A percentile compares a stretch with the other conserved stretches of the same genome.
These are phyloP conservation scores for Aspergillus steynii DNA, from an alignment of 495 filamentous ascomycete species.

Conservation along the genomic window DNA sequence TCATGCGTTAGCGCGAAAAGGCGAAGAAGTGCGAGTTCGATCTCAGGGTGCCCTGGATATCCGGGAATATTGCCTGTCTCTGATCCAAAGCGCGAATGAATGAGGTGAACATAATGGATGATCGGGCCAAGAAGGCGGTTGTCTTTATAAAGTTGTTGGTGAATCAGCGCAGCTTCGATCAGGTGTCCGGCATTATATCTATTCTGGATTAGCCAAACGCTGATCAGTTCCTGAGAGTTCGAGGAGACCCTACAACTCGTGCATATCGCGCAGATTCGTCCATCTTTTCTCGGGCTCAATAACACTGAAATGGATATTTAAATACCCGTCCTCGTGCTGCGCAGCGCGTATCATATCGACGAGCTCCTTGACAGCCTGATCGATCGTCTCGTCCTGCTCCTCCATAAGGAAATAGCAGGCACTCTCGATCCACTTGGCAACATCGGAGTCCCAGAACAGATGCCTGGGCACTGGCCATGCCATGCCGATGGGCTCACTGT, in stretches of 20 bases:
- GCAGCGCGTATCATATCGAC: conserved; percentile 55
- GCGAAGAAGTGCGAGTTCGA: conserved; percentile 58
- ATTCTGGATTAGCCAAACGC: too few species aligned
- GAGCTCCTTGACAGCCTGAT: conserved; percentile 53
- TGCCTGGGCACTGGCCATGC: too few species aligned
- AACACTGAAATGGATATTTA: conserved; percentile 61
- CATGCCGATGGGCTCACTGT: too few species aligned
- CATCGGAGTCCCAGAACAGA: conserved; percentile 55
- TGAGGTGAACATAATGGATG: conserved; percentile 54
- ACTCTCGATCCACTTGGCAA: conserved; percentile 62
- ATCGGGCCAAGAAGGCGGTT: conserved; percentile 51
- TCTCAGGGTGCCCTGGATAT: conserved; percentile 62
- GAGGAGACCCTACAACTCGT: conserved; percentile 52
- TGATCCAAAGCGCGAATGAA: conserved; percentile 50
- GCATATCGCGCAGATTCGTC: conserved; percentile 59
- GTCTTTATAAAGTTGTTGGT: conserved; percentile 51
- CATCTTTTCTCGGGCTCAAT: conserved; percentile 53
- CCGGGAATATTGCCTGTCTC: conserved; percentile 51
- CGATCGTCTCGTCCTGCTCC: conserved; percentile 45
- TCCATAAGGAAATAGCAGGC: conserved; percentile 57
- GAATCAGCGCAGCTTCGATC: conserved; percentile 59
- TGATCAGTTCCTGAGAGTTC: too few species aligned
- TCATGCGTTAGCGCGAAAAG: conserved; percentile 50
- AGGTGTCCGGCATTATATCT: conserved; percentile 44
- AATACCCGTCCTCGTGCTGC: conserved; percentile 57